Evolutionary conservation across 257 asterid species (phyloP).

Genomic region (Dorcoceras hygrometricum): DNA sequence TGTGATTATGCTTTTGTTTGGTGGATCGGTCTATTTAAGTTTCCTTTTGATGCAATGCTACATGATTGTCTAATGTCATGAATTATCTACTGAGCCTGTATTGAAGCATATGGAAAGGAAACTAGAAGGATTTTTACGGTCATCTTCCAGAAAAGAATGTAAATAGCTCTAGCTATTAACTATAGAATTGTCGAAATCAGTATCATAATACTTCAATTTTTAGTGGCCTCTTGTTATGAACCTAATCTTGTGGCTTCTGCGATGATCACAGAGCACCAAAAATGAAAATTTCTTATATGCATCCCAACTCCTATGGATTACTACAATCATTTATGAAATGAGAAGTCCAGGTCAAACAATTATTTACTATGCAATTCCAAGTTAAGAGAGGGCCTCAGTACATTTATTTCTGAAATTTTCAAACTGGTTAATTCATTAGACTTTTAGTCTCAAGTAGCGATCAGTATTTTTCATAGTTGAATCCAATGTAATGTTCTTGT

Average conservation of each 20-base stretch:
- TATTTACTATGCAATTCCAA: not conserved
- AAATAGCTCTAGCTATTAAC: not conserved
- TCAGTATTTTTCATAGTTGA: conserved; percentile 10
- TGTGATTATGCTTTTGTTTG: not conserved
- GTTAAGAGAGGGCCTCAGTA: not conserved
- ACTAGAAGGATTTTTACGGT: not conserved
- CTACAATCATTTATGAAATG: not conserved
- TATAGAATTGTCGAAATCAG: not conserved
- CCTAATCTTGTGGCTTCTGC: not conserved
- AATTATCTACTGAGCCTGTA: conserved; percentile 15
- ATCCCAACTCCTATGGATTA: not conserved
- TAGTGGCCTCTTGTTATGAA: not conserved
- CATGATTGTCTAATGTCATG: not conserved
- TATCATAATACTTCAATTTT: not conserved
- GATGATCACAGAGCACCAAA: not conserved
- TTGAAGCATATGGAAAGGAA: not conserved
- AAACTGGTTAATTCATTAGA: conserved; percentile 2
- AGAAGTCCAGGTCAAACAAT: not conserved
- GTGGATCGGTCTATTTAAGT: conserved; percentile 1
- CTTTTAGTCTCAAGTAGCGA: not conserved
- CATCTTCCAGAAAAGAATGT: not conserved
- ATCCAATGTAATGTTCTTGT: conserved; percentile 29
- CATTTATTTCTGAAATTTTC: conserved; percentile 4
- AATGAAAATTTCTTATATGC: not conserved
- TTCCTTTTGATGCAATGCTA: not conserved